A percentile compares a stretch with the other conserved stretches of the same genome.
phyloP scores from a whole-genome alignment of 257 asterid genomes.

The Euphrasia confusa region DNA sequence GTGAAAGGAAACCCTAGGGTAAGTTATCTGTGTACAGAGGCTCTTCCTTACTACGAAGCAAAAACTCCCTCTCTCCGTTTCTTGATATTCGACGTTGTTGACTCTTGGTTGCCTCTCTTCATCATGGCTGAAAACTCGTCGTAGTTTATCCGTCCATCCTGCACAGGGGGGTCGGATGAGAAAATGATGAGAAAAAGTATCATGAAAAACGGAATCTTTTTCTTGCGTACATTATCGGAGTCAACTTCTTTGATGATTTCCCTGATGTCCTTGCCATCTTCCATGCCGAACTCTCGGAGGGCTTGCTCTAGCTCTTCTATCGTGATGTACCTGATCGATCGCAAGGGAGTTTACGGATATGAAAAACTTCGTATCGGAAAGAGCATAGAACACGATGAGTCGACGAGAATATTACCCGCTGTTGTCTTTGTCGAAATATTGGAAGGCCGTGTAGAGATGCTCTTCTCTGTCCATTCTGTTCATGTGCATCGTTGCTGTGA shows the following conservation, averaged over 20 bases:
- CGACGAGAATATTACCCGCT: conserved; percentile 46
- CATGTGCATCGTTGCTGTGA: conserved; percentile 64
- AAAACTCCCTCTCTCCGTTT: no score
- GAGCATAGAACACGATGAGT: background rate
- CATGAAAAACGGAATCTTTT: background rate
- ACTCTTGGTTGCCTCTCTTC: background rate
- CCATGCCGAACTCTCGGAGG: conserved; percentile 68
- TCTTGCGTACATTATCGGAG: conserved; percentile 49
- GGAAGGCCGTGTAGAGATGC: conserved; percentile 65
- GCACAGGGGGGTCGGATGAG: background rate
- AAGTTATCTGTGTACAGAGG: no score
- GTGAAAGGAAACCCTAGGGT: no score
- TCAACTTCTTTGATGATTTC: conserved; percentile 78
- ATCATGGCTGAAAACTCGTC: background rate
- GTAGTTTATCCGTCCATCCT: background rate
- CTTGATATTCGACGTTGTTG: no score
- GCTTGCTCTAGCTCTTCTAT: conserved; percentile 83
- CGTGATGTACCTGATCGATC: conserved; percentile 52
- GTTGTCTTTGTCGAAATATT: conserved; percentile 52
- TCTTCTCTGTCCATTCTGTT: conserved; percentile 65
- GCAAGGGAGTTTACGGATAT: background rate
- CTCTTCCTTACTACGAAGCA: no score
- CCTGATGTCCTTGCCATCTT: conserved; percentile 54
- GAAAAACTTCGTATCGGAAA: background rate
- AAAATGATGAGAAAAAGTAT: background rate